Base-by-base conservation (phyloP, 1,284 basidiomycete species). In the Ganoderma sinense region DNA sequence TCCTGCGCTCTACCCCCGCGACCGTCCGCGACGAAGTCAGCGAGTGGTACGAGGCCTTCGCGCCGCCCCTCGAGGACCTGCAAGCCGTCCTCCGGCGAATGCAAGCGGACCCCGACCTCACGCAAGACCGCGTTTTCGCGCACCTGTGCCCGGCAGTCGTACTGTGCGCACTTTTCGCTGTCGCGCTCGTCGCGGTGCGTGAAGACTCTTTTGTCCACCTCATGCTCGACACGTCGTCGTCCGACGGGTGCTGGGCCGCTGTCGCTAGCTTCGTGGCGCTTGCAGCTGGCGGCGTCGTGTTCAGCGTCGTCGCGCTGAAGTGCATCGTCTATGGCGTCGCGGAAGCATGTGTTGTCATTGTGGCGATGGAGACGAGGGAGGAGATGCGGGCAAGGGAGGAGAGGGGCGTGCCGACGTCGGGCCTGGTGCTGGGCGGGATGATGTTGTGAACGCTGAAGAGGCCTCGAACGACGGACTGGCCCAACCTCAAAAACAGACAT, bases 171-270 rank as follows among this genome's bases (percentile, higher is more conserved):
- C 64, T 75, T 43, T 71, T 75, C 67, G 66, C 64, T n/a, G 39
- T 71, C 20, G 67, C 51, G 20, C 62, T 71, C 23, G 56, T 73
- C 63, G 71, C 73, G 1, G 67, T 74, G 5, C 68, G 73, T 40
- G 72, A 73, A 16, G 58, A 69, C 33, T 71, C 74, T 13, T 70
- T 69, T 51, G 71, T 67, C 29, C 72, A 75, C 43, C 73, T 64
- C 65, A 68, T 75, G 64, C 66, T 75, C 23, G 65, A 67, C 16
- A 29, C 66, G 4, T n/a, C 45, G 20, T 23, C 45, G 45, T 31
- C 55, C 31, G n/a, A 39, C 62, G 48, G 11, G 66, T 68, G 26
- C 53, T 26, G 29, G n/a, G 20, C 23, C 7, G 74, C 71, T 43
- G 16, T 69, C 26, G 33, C 39, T 14, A 59, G 48, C 41, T 51